Evolutionary conservation across 768 basidiomycete genomes (phyloP).

Genomic region (Trametes gibbosa): DNA sequence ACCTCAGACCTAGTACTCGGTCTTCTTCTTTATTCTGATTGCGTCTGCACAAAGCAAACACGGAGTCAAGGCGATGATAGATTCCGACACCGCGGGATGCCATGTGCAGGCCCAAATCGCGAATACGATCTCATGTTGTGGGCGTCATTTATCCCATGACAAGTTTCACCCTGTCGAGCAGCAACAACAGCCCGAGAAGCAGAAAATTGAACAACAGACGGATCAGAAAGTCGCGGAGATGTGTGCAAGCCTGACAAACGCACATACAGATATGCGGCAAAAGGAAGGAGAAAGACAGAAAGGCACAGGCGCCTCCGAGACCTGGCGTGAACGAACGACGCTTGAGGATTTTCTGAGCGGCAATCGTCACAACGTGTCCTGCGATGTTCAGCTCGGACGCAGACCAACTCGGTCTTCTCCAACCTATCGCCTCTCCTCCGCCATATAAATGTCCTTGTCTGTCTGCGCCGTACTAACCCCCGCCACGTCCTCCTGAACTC

Average conservation of each 20-base stretch:
- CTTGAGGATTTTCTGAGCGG: conserved; percentile 15
- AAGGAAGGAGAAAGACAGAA: background rate
- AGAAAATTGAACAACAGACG: too few species aligned
- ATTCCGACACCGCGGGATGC: too few species aligned
- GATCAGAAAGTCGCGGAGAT: background rate
- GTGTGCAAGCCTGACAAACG: background rate
- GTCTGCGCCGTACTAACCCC: background rate
- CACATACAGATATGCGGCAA: background rate
- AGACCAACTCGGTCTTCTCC: conserved; percentile 1
- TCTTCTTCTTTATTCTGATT: background rate
- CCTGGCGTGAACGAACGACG: background rate
- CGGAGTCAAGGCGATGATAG: background rate
- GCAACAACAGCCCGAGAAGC: too few species aligned
- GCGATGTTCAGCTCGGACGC: conserved; percentile 15
- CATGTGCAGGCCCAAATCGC: background rate
- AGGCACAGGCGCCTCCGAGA: conserved; percentile 1
- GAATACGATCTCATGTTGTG: background rate
- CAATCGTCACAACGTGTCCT: conserved; percentile 22
- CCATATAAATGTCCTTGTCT: conserved; percentile 12
- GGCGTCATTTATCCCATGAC: background rate
- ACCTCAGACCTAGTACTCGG: background rate
- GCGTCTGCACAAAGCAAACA: background rate
- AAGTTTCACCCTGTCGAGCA: background rate
- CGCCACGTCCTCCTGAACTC: background rate
- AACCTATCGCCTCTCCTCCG: background rate